Base-by-base conservation (phyloP, 73 alveolate species). In the Uronychia binucleata region DNA sequence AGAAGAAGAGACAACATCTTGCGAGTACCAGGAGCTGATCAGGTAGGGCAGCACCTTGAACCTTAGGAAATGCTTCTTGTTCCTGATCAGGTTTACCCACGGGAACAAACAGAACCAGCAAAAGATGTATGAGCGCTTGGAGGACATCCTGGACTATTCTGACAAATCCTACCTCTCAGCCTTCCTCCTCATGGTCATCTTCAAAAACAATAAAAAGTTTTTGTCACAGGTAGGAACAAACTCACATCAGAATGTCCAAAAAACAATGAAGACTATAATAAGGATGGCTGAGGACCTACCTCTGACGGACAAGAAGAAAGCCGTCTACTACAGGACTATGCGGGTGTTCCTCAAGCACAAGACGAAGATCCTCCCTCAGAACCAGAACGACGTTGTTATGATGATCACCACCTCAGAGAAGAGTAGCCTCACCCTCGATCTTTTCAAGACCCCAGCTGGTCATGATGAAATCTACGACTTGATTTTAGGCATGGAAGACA, bases 1-100 rank as follows among this genome's bases (percentile, higher is more conserved):
- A 29, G 77, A 77, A n/a, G 80, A 78, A 26, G 78, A 81, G n/a
- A 26, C 29, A 32, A 30, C 0, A 5, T 8, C 32, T 1, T 8
- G 33, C 1, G 82, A 60, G 13, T 60, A 60, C 19, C 5, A 46
- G n/a, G n/a, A 11, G 67, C 67, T 46, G 67, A 46, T 46, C 19
- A 19, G 19, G 67, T 46, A 19, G 19, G 67, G 5, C 67, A 19
- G n/a, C 5, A 5, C 19, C n/a, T 30, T 26, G n/a, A 28, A 75
- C 26, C 14, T 30, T 32, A 79, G 83, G 57, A n/a, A 77, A 29
- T 75, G 87, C 58, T 86, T 75, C 85, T 33, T 74, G 26, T 90
- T 90, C 82, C 75, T 90, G 79, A 81, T 81, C 5, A 90, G 91
- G 81, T 90, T 86, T 74, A 79, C 74, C 35, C 29, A 80, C 32